Evolutionary conservation across 805 yeast species (phyloP).

Genomic region (Nakazawaea ishiwadae): DNA sequence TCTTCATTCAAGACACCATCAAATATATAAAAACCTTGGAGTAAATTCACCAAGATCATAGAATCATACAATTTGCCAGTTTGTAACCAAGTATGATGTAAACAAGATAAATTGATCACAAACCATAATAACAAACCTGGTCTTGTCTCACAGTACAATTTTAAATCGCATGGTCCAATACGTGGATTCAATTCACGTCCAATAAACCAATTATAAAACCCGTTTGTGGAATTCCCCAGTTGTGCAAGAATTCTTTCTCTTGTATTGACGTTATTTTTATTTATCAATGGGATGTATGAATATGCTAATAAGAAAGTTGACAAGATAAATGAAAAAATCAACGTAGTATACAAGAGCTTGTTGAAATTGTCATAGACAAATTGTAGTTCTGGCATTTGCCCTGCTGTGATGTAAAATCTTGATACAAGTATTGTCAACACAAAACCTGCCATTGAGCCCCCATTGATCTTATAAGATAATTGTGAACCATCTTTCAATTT

Average conservation of each 20-base stretch:
- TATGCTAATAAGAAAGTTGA: slow-evolving; percentile 60
- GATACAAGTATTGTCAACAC: slow-evolving; percentile 36
- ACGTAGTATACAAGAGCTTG: slow-evolving; percentile 58
- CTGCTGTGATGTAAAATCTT: slow-evolving; percentile 48
- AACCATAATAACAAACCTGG: slow-evolving; percentile 93
- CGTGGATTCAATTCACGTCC: slow-evolving; percentile 96
- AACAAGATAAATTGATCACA: slow-evolving; percentile 67
- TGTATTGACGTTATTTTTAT: slow-evolving; percentile 47
- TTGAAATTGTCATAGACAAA: slow-evolving; percentile 67
- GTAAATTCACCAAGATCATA: slow-evolving; percentile 55
- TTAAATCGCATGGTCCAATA: slow-evolving; percentile 79
- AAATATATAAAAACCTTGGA: slow-evolving; percentile 79
- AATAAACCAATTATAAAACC: slow-evolving; percentile 89
- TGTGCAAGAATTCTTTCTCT: slow-evolving; percentile 70
- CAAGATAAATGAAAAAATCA: slow-evolving; percentile 57
- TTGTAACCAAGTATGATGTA: slow-evolving; percentile 72
- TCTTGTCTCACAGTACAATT: slow-evolving; percentile 86
- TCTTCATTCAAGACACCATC: slow-evolving; percentile 93
- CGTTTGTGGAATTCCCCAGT: slow-evolving; percentile 81
- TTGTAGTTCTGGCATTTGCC: slow-evolving; percentile 71
- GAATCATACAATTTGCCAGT: slow-evolving; percentile 66
- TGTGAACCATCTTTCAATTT: slow-evolving; percentile 69
- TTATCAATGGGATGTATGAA: slow-evolving; percentile 59
- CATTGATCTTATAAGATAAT: slow-evolving; percentile 78
- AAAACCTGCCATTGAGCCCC: slow-evolving; percentile 47